phyloP scores from a whole-genome alignment of 805 yeast species.

The Babjeviella inositovora region DNA sequence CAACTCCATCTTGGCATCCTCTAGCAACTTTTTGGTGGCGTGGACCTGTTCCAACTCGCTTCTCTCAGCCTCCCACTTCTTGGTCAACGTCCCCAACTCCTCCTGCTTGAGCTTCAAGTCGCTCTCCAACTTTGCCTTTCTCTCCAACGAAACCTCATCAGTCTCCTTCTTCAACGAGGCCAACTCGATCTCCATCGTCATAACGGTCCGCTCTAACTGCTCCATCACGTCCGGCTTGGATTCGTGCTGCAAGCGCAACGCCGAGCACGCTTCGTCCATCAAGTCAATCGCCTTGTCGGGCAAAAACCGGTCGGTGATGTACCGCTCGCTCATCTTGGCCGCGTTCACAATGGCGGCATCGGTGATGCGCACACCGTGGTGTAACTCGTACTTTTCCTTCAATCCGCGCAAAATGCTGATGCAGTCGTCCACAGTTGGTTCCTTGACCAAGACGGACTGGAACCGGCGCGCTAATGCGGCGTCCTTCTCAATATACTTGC shows the following conservation, averaged over 20 bases:
- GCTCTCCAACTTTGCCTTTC: constrained; percentile 57
- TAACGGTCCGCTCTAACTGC: constrained; percentile 71
- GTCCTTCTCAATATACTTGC: constrained; percentile 89
- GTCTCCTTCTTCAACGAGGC: constrained; percentile 90
- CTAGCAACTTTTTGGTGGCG: constrained; percentile 66
- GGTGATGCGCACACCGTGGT: constrained; percentile 90
- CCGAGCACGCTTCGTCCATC: constrained; percentile 96
- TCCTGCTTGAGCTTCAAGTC: constrained; percentile 45
- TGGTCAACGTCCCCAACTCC: constrained; percentile 59
- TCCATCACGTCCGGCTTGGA: constrained; percentile 93
- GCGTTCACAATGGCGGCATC: constrained; percentile 92
- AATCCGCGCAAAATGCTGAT: constrained; percentile 85
- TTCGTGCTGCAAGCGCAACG: constrained; percentile 86
- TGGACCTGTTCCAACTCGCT: constrained; percentile 64
- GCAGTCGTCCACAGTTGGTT: constrained; percentile 84
- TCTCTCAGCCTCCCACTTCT: constrained; percentile 78
- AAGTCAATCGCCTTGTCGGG: constrained; percentile 97
- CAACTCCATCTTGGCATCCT: constrained; percentile 68
- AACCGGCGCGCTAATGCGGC: constrained; percentile 92
- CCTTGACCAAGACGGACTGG: constrained; percentile 73
- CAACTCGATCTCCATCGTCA: constrained; percentile 90
- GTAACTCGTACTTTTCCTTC: constrained; percentile 90
- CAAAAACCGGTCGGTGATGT: constrained; percentile 77
- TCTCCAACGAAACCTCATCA: constrained; percentile 67
- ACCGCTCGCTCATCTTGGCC: constrained; percentile 77